Conservation (phyloP, 768 basidiomycete species). For the Lactarius pseudohatsudake region DNA sequence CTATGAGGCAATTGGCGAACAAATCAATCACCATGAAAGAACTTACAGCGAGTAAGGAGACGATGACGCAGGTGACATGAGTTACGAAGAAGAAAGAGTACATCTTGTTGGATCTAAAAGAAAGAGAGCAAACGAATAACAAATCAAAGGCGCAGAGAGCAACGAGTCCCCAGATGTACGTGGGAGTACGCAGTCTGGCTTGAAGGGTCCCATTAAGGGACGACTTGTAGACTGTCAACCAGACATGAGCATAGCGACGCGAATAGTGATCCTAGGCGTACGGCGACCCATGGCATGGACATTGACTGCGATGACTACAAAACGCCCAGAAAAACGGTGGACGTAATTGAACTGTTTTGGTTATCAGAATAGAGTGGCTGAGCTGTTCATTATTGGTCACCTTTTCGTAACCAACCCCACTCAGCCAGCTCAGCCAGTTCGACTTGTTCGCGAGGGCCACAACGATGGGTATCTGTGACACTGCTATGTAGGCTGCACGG, state of each 20-base stretch:
- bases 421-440: constrained; percentile 41
- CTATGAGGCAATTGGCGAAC: constrained; percentile 22
- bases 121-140: constrained; percentile 42
- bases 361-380: neutral
- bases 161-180: constrained; percentile 34
- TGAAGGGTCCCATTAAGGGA: neutral
- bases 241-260: neutral
- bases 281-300: constrained; percentile 46
- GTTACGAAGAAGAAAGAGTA: constrained; percentile 46
- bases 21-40: neutral
- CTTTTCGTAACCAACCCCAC: constrained; percentile 50
- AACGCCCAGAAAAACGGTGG: constrained; percentile 52
- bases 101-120: constrained; percentile 41
- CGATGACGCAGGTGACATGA: constrained; percentile 44
- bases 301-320: constrained; percentile 43
- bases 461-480: constrained; percentile 48
- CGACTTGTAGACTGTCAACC: constrained; percentile 12
- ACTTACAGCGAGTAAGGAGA: constrained; percentile 39
- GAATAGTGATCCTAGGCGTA: constrained; percentile 27
- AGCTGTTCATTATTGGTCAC: constrained; percentile 29
- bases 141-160: constrained; percentile 39
- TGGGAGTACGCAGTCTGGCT: neutral
- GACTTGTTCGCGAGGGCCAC: constrained; percentile 52
- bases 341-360: constrained; percentile 48
- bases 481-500: constrained; percentile 40